A percentile compares a stretch with the other conserved stretches of the same genome.
These are phyloP conservation scores for Sarocladiaceae sp. DNA, from an alignment of 2,329 filamentous ascomycete species.

Conservation along the genomic window DNA sequence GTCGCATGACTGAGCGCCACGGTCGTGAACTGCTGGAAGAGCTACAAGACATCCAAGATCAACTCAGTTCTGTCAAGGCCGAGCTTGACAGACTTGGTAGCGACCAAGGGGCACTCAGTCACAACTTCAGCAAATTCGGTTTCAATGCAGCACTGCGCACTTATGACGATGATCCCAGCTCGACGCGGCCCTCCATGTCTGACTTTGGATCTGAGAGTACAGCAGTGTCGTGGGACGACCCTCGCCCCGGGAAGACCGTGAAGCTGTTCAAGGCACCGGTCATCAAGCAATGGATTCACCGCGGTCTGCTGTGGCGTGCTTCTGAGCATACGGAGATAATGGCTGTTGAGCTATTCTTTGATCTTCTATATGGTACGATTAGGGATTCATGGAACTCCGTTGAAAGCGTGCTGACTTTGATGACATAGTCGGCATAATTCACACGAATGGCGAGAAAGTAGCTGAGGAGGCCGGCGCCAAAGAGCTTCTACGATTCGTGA, in stretches of 20 bases:
- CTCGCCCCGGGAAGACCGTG: slow-evolving; percentile 37
- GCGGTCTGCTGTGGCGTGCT: slow-evolving; percentile 57
- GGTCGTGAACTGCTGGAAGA: slow-evolving; percentile 43
- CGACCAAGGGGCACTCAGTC: slow-evolving; percentile 49
- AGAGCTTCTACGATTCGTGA: slow-evolving; percentile 51
- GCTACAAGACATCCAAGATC: slow-evolving; percentile 47
- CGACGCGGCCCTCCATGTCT: slow-evolving; percentile 14
- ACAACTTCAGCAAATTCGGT: slow-evolving; percentile 58
- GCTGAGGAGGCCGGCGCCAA: slow-evolving; percentile 48
- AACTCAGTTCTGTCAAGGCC: slow-evolving; percentile 43
- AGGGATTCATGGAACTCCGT: background rate
- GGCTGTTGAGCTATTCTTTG: slow-evolving; percentile 59
- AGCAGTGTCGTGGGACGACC: slow-evolving; percentile 22
- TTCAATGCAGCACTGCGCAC: slow-evolving; percentile 52
- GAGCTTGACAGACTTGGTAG: slow-evolving; percentile 50
- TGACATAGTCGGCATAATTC: slow-evolving; percentile 50
- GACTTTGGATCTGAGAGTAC: slow-evolving; percentile 15
- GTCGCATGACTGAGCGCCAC: slow-evolving; percentile 29
- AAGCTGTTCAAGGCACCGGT: slow-evolving; percentile 54
- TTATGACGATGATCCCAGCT: slow-evolving; percentile 24
- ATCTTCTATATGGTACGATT: slow-evolving; percentile 46
- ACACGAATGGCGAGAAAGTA: slow-evolving; percentile 55
- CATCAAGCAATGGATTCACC: slow-evolving; percentile 60
- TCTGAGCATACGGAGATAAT: slow-evolving; percentile 53
- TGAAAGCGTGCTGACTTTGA: background rate